phyloP scores from a whole-genome alignment of 192 early-diverging fungal species.

The Gryganskiella cystojenkinii region DNA sequence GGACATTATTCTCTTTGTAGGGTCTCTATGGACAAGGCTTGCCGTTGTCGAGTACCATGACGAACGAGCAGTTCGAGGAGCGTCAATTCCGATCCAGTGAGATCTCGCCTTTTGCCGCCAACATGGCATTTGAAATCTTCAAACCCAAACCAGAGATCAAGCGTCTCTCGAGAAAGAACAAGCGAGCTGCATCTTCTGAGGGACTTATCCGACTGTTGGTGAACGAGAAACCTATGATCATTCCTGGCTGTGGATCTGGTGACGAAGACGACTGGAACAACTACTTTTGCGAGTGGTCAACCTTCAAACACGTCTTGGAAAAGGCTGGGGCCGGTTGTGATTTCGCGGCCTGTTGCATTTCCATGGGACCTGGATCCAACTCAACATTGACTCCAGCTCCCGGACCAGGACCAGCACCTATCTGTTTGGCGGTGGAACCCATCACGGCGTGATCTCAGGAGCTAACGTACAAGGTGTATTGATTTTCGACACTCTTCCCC shows the following conservation, averaged over 20 bases:
- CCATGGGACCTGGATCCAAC: neutral
- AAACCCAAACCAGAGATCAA: conserved; percentile 8
- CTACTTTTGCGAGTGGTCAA: conserved; percentile 43
- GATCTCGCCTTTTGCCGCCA: conserved; percentile 28
- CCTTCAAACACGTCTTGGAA: conserved; percentile 17
- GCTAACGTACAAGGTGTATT: too few relatives aligned
- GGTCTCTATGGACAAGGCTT: conserved; percentile 20
- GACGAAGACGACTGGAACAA: neutral
- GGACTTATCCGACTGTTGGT: conserved; percentile 40
- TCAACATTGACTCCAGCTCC: too few relatives aligned
- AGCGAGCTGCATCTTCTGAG: neutral
- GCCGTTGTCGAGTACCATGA: conserved; percentile 31
- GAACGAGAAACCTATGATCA: conserved; percentile 27
- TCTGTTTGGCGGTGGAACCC: conserved; percentile 17
- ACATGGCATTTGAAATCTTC: conserved; percentile 45
- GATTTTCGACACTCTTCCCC: neutral
- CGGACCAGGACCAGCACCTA: neutral
- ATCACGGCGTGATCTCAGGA: neutral
- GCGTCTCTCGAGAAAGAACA: neutral
- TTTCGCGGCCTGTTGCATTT: conserved; percentile 31
- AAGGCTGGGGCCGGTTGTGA: conserved; percentile 30
- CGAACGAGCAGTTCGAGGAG: conserved; percentile 15
- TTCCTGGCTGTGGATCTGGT: conserved; percentile 10
- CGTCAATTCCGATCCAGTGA: conserved; percentile 36
- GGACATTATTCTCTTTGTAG: conserved; percentile 1